These are phyloP conservation scores for Chlorella sorokiniana DNA, from an alignment of 139 green algal species.

Conservation along the genomic window DNA sequence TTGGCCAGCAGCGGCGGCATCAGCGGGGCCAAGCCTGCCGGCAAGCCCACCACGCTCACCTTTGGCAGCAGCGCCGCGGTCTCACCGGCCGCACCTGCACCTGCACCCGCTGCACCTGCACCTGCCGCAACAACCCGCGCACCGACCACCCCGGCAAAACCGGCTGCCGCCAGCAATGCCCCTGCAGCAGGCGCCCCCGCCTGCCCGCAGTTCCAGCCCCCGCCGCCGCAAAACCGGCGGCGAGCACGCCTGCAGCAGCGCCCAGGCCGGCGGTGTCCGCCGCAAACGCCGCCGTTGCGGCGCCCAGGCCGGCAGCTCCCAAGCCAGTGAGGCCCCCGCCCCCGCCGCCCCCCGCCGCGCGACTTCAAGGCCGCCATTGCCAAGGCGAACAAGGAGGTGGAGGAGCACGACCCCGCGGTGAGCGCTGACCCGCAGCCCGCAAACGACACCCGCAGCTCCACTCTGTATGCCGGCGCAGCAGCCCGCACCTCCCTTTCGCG, in stretches of 20 bases:
- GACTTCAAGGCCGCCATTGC: not conserved
- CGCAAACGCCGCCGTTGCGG: not conserved
- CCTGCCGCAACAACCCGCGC: not conserved
- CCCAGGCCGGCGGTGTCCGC: too few species aligned
- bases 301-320: not conserved
- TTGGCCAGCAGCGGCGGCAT: too few species aligned
- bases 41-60: too few species aligned
- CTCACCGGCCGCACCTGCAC: not conserved
- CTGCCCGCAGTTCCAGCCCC: not conserved
- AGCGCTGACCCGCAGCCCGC: too few species aligned
- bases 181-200: not conserved
- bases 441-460: too few species aligned
- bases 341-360: not conserved
- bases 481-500: too few species aligned
- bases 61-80: too few species aligned
- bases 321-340: not conserved
- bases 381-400: not conserved
- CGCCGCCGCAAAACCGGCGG: not conserved
- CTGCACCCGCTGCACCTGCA: not conserved
- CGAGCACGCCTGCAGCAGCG: not conserved
- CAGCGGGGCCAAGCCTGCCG: too few species aligned
- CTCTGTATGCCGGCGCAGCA: too few species aligned
- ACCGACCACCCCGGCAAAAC: not conserved
- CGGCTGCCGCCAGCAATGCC: not conserved
- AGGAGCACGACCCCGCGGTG: slow-evolving; percentile 22